phyloP scores from a whole-genome alignment of 2,329 filamentous ascomycete species.

The Fusarium papillatum region DNA sequence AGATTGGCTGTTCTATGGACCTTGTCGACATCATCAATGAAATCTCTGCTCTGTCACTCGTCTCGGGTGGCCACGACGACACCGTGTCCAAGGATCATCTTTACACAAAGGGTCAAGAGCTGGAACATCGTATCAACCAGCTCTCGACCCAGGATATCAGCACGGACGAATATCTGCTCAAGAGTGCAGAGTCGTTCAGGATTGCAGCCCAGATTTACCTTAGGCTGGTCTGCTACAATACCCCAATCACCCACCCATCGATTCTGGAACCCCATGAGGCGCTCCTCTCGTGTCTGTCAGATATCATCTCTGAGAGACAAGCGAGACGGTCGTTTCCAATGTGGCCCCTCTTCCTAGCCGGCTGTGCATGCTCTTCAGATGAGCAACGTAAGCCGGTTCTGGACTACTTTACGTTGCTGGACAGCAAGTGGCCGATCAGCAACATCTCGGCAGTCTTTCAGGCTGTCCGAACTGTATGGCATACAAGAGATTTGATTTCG shows the following conservation, averaged over 20 bases:
- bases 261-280: conserved; percentile 26
- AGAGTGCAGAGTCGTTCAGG: conserved; percentile 39
- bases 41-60: conserved; percentile 32
- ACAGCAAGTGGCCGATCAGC: conserved; percentile 41
- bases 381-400: conserved; percentile 38
- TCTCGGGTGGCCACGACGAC: neutral
- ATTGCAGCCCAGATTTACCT: conserved; percentile 40
- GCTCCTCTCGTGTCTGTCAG: conserved; percentile 30
- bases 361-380: conserved; percentile 39
- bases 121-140: conserved; percentile 23
- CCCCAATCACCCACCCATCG: conserved; percentile 28
- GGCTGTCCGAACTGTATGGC: conserved; percentile 39
- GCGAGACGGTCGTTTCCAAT: conserved; percentile 39
- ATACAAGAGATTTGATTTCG: conserved; percentile 30
- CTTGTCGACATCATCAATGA: conserved; percentile 41
- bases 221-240: conserved; percentile 37
- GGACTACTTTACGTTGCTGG: conserved; percentile 34
- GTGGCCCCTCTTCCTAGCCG: conserved; percentile 42
- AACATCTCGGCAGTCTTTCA: conserved; percentile 42
- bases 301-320: conserved; percentile 39
- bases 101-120: conserved; percentile 19
- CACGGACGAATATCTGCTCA: conserved; percentile 29
- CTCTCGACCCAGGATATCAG: neutral
- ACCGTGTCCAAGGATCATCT: conserved; percentile 17
- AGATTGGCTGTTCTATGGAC: conserved; percentile 43